These are phyloP conservation scores for Theileria sp. DNA, from an alignment of 169 alveolate species.

Conservation along the genomic window DNA sequence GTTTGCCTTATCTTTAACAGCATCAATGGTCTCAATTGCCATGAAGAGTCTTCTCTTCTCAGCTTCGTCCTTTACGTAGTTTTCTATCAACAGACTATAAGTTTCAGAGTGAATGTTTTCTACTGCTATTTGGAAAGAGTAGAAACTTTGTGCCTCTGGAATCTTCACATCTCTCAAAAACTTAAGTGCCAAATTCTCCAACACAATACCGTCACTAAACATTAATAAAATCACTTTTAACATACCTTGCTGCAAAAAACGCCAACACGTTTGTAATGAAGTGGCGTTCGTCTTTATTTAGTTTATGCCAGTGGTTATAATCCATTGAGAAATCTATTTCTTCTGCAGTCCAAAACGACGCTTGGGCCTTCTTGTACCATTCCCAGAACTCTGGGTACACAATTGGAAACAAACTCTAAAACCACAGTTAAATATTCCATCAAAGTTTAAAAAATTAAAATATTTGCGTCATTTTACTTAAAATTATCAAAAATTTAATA, in stretches of 20 bases:
- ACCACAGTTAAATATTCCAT: not conserved
- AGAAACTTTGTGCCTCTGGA: slow-evolving; percentile 96
- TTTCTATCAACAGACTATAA: slow-evolving; percentile 87
- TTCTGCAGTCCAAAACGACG: slow-evolving; percentile 98
- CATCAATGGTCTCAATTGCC: slow-evolving; percentile 92
- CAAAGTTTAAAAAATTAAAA: not conserved
- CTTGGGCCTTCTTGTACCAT: slow-evolving; percentile 96
- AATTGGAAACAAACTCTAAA: slow-evolving; percentile 80
- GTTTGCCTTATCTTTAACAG: slow-evolving; percentile 91
- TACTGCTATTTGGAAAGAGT: slow-evolving; percentile 96
- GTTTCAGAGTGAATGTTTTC: slow-evolving; percentile 98
- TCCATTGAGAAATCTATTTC: slow-evolving; percentile 96
- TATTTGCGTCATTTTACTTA: not conserved
- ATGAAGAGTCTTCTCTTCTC: slow-evolving; percentile 91
- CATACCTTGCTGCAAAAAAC: slow-evolving; percentile 91
- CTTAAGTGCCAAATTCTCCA: slow-evolving; percentile 94
- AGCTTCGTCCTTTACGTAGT: slow-evolving; percentile 87
- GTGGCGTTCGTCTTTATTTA: slow-evolving; percentile 88
- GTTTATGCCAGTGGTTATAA: slow-evolving; percentile 90
- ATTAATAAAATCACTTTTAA: too few species aligned
- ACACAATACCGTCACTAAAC: slow-evolving; percentile 96
- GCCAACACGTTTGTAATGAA: slow-evolving; percentile 94
- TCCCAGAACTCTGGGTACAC: slow-evolving; percentile 91
- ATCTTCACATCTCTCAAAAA: slow-evolving; percentile 92
- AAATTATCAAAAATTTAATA: too few species aligned